These are phyloP conservation scores for Geosmithia flava DNA, from an alignment of 2,329 filamentous ascomycete genomes.

Conservation along the genomic window DNA sequence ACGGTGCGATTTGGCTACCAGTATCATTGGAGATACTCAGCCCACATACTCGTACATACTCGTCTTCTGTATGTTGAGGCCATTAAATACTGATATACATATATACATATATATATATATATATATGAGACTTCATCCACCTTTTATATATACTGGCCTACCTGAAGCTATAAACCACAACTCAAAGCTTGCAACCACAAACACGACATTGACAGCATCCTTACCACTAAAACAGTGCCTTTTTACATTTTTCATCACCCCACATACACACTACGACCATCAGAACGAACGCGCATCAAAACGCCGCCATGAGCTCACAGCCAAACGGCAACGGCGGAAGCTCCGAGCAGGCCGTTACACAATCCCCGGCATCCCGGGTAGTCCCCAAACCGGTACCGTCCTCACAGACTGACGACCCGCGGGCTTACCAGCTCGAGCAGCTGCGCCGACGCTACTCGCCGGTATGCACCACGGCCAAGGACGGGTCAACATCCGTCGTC, in stretches of 20 bases:
- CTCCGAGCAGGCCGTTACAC: slow-evolving; percentile 28
- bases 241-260: background rate
- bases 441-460: slow-evolving; percentile 53
- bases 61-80: too few species aligned
- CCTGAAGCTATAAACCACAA: too few species aligned
- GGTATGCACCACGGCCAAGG: slow-evolving; percentile 25
- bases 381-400: slow-evolving; percentile 55
- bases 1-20: too few species aligned
- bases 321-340: background rate
- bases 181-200: too few species aligned
- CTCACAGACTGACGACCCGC: slow-evolving; percentile 52
- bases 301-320: background rate
- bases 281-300: background rate
- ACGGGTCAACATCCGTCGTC: slow-evolving; percentile 41
- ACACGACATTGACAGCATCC: too few species aligned
- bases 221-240: background rate
- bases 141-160: too few species aligned
- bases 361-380: slow-evolving; percentile 32
- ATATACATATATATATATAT: too few species aligned
- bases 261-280: background rate
- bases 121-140: too few species aligned
- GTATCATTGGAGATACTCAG: too few species aligned
- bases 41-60: too few species aligned
- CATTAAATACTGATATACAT: too few species aligned
- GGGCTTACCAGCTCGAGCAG: slow-evolving; percentile 65